Base-by-base conservation (phyloP, 768 basidiomycete genomes). In the Plicaturopsis crispa region DNA sequence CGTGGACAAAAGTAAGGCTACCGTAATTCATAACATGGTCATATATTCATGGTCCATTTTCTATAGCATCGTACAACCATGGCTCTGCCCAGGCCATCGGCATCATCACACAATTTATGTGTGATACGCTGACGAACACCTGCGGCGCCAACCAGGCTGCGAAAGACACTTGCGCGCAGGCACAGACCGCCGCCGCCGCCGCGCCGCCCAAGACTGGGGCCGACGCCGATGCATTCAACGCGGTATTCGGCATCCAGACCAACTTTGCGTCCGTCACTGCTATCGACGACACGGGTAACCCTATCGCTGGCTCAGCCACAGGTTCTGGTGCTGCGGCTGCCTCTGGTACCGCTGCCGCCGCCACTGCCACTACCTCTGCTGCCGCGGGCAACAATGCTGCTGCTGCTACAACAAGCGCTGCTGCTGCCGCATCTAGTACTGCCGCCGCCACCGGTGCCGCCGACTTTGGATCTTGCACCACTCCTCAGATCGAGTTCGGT, bases 141-240 rank as follows among this genome's bases (percentile, higher is more conserved):
- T 80, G 77, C 52, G 61, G 62, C 5, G 76, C 74, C 12, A 71
- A 79, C 47, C 57, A 66, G 44, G 69, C 65, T n/a, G 75, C 75
- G 0, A 66, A 68, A 51, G 60, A 58, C 20, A 66, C 70, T n/a
- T 79, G 77, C 44, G 54, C 57, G 2, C 50, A 45, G 10, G 69
- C 72, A 6, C 33, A 53, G 39, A 49, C 60, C 11, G 69, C 70
- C 34, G 71, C 70, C 6, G 55, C 57, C 38, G 56, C 63, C n/a
- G 61, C 59, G 1, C 30, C 60, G 3, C 58, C 65, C 1, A 59
- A 59, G 34, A 67, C 69, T 13, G 78, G 78, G 41, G 65, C 60
- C 14, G 72, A 76, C 44, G 77, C 78, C 11, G 78, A 80, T 59
- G 39, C 26, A 14, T 66, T 64, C 58, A 65, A 66, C 46, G 52